Conservation (phyloP, 495 filamentous ascomycete species). For the Trichoderma virens region DNA sequence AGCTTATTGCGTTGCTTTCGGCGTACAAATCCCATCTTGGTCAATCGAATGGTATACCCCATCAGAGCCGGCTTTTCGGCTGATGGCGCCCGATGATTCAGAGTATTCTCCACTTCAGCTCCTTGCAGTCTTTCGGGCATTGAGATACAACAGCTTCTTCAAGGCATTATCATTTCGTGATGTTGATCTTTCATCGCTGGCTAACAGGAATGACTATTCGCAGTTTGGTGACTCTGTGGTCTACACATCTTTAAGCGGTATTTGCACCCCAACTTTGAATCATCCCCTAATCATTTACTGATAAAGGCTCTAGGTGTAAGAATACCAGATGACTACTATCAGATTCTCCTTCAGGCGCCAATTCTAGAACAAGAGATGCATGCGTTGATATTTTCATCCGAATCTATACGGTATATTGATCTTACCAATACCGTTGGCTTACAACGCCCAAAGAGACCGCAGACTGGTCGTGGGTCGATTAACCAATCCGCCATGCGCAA, state of each 20-base stretch:
- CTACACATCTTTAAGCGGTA: constrained; percentile 25
- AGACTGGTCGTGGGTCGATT: neutral
- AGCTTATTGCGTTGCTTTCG: constrained; percentile 76
- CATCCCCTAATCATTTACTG: neutral
- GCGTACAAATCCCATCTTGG: constrained; percentile 68
- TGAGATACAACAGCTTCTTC: constrained; percentile 91
- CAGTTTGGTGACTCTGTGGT: constrained; percentile 17
- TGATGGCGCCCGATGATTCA: constrained; percentile 59
- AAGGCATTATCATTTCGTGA: constrained; percentile 74
- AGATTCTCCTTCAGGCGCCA: constrained; percentile 29
- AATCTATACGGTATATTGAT: constrained; percentile 37
- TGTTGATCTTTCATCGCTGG: constrained; percentile 46
- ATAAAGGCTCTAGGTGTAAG: constrained; percentile 20
- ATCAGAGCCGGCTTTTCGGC: constrained; percentile 73
- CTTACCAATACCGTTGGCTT: constrained; percentile 26
- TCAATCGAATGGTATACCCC: constrained; percentile 67
- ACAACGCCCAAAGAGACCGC: neutral
- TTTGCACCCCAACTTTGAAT: neutral
- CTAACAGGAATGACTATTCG: constrained; percentile 6
- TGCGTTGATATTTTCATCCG: constrained; percentile 37
- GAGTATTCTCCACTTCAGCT: constrained; percentile 68
- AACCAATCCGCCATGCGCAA: neutral
- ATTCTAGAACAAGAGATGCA: constrained; percentile 41
- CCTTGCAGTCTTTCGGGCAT: constrained; percentile 74
- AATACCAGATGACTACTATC: constrained; percentile 25